A percentile compares a stretch with the other conserved stretches of the same genome.
These are phyloP conservation scores for Nyssa sinensis DNA, from an alignment of 148 eudicot species.

Conservation along the genomic window DNA sequence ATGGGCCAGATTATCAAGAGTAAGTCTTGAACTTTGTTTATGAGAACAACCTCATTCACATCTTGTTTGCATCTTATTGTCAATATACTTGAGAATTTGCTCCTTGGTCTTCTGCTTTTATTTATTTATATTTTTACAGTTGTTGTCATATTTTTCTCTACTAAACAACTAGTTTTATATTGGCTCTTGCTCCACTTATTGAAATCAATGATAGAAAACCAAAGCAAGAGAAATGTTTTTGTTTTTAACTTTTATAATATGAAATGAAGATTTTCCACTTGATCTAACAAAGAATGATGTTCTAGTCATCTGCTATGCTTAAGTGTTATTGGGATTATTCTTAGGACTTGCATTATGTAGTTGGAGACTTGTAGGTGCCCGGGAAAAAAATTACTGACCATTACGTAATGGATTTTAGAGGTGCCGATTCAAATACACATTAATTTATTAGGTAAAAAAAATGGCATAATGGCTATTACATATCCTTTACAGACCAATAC, in stretches of 20 bases:
- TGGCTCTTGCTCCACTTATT: background rate
- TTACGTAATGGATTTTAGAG: too few species aligned
- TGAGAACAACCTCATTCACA: background rate
- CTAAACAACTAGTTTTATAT: too few species aligned
- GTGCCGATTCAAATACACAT: too few species aligned
- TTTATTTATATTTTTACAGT: too few species aligned
- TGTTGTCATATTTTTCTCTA: too few species aligned
- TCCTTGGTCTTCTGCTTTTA: background rate
- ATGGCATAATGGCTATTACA: too few species aligned
- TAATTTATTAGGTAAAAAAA: too few species aligned
- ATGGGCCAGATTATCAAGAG: slow-evolving; percentile 52
- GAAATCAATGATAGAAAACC: background rate
- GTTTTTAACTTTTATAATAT: background rate
- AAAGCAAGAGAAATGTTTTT: background rate
- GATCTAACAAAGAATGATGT: background rate
- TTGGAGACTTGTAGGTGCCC: background rate
- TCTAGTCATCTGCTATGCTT: background rate
- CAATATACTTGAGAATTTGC: background rate
- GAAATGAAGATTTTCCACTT: background rate
- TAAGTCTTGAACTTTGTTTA: slow-evolving; percentile 36
- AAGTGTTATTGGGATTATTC: background rate
- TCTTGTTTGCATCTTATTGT: background rate
- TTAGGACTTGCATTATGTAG: background rate
- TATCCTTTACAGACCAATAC: too few species aligned
- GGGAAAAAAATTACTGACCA: too few species aligned